phyloP scores from a whole-genome alignment of 306 rosid species.

The Castanea crenata region DNA sequence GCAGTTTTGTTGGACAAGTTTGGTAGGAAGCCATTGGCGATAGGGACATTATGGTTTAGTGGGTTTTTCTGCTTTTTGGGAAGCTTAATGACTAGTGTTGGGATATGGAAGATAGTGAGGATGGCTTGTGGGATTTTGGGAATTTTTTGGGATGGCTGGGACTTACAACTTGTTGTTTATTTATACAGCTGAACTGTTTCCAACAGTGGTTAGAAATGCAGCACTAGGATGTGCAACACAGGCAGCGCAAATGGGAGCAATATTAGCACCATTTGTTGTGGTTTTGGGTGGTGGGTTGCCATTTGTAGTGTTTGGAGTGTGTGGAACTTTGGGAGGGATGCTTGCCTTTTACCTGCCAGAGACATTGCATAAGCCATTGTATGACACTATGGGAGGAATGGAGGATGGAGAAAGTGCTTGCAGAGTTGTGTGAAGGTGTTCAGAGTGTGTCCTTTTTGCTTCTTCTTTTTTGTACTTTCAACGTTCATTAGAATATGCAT shows the following conservation, averaged over 20 bases:
- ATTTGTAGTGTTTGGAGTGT: slow-evolving; percentile 57
- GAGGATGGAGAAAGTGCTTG: slow-evolving; percentile 36
- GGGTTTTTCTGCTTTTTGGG: slow-evolving; percentile 69
- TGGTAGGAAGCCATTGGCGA: slow-evolving; percentile 60
- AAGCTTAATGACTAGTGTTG: slow-evolving; percentile 35
- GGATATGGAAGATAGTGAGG: slow-evolving; percentile 49
- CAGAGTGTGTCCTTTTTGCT: neutral
- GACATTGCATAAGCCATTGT: slow-evolving; percentile 72
- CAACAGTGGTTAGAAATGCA: slow-evolving; percentile 85
- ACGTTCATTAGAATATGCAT: neutral
- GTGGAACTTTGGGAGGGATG: slow-evolving; percentile 68
- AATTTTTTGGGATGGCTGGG: slow-evolving; percentile 90
- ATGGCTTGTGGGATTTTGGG: slow-evolving; percentile 76
- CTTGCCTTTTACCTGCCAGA: slow-evolving; percentile 80
- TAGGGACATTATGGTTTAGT: slow-evolving; percentile 84
- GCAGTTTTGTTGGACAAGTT: slow-evolving; percentile 58
- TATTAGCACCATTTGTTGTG: slow-evolving; percentile 82
- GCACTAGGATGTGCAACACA: slow-evolving; percentile 73
- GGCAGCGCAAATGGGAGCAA: slow-evolving; percentile 85
- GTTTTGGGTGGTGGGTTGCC: slow-evolving; percentile 73
- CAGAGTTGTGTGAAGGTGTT: neutral
- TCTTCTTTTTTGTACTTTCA: neutral
- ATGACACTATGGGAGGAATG: slow-evolving; percentile 74
- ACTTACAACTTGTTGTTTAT: slow-evolving; percentile 78
- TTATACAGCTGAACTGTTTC: slow-evolving; percentile 79